Evolutionary conservation across 2,329 filamentous ascomycete genomes (phyloP), one percentile per base, ranked within the genome.

Genomic region (Botrytis tulipae): DNA sequence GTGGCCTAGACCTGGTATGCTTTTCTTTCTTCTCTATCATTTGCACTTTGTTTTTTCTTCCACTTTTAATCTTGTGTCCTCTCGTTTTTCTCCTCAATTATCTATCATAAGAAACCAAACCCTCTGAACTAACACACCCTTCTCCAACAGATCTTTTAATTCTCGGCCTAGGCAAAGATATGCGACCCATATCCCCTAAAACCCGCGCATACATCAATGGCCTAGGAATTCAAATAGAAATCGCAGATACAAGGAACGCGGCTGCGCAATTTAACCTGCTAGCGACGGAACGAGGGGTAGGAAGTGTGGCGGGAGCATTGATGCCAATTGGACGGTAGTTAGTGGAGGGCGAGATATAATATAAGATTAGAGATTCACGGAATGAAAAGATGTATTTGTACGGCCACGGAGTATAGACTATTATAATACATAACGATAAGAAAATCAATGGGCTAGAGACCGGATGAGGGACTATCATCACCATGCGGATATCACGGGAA

Each of bases 211-310:
- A 90, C 78, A 89, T 99, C 73, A 92, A 91, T 75, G 87, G 88
- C 44, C 83, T 98, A 60, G 96, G 96, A 0, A 92, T 98, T 78
- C 87, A 93, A 73, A 86, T 98, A 8, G 96, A 99, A 80, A 87
- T 98, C 5, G 88, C 95, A 80, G 96, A 98, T 83, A 98, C 96
- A 46, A 87, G 94, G 76, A 98, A 98, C 83, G 96, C 96, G 14
- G 93, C 95, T 1, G 92, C 95, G 48, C 94, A 98, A 82, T 99
- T 96, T 82, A 99, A 99, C 81, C 82, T 99, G 79, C 84, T 99
- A 72, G 95, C 94, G n/a, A 98, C 94, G 29, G 96, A 99, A 84
- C 86, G 96, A 70, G 95, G 96, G 1, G 90, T 96, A 9, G 87
- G 90, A 32, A 92, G 95, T 79, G 90, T 98, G 75, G 95, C 94